Conservation (phyloP, 2,329 filamentous ascomycete genomes). For the Colletotrichum limetticola region DNA sequence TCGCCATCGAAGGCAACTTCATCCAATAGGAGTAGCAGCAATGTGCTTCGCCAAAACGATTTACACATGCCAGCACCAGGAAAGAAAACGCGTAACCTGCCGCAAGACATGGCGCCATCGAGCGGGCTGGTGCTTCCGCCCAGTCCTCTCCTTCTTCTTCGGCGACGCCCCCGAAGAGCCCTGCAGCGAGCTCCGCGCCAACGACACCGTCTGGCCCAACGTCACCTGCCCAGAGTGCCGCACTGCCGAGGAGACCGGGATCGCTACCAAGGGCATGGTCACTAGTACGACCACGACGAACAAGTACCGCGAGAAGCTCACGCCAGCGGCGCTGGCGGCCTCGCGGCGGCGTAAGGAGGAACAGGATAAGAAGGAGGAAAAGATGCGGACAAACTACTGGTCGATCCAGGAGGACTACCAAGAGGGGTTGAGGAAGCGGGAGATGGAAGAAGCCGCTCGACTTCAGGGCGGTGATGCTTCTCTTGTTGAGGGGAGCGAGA, state of each 20-base stretch:
- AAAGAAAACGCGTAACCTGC: constrained; percentile 8
- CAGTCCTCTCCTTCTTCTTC: constrained; percentile 17
- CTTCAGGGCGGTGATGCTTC: background rate
- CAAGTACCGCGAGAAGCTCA: constrained; percentile 11
- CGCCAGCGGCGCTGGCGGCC: background rate
- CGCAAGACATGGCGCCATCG: constrained; percentile 14
- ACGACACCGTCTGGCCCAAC: background rate
- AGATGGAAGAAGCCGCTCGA: background rate
- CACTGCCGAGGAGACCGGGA: constrained; percentile 7
- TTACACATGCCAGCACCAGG: constrained; percentile 22
- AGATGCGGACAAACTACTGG: background rate
- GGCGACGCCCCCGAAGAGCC: constrained; percentile 16
- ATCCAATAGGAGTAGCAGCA: background rate
- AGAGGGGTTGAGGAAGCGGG: background rate
- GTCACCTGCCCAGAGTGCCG: constrained; percentile 16
- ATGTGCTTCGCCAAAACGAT: constrained; percentile 31
- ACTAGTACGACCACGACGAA: background rate
- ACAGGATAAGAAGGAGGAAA: background rate
- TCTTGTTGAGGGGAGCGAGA: background rate
- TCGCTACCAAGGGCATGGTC: constrained; percentile 10
- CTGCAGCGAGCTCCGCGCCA: constrained; percentile 7
- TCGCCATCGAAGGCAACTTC: background rate
- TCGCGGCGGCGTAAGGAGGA: constrained; percentile 13
- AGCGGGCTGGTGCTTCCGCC: constrained; percentile 14
- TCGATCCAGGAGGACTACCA: background rate